Conservation (phyloP, 768 basidiomycete species). For the Podaxis rugospora region DNA sequence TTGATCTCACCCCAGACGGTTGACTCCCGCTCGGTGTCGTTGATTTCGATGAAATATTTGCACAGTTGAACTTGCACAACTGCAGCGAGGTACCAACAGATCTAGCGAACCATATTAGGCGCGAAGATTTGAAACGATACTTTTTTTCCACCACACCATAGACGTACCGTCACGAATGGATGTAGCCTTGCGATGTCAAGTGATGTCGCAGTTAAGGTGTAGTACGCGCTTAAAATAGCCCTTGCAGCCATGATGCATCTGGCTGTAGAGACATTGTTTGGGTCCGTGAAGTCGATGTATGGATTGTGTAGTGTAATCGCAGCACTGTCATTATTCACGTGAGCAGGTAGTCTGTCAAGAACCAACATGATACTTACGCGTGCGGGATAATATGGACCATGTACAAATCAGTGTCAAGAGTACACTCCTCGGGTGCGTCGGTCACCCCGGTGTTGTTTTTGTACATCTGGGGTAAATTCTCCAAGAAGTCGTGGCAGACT, state of each 20-base stretch:
- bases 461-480: conserved; percentile 64
- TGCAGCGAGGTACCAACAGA: conserved; percentile 89
- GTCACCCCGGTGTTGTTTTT: conserved; percentile 60
- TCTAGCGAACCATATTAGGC: conserved; percentile 37
- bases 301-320: conserved; percentile 85
- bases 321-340: conserved; percentile 45
- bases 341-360: conserved; percentile 1
- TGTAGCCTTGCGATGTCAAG: conserved; percentile 77
- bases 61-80: conserved; percentile 84
- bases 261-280: conserved; percentile 57
- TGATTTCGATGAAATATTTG: conserved; percentile 80
- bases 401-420: conserved; percentile 78
- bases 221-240: conserved; percentile 70
- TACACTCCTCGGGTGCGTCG: conserved; percentile 52
- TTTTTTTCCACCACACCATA: conserved; percentile 1
- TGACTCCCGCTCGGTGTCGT: conserved; percentile 69
- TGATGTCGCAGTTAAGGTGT: conserved; percentile 76
- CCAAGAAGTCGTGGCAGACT: conserved; percentile 62
- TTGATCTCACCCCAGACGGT: conserved; percentile 89
- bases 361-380: conserved; percentile 52
- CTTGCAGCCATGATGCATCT: conserved; percentile 76
- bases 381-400: conserved; percentile 86
- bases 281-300: conserved; percentile 72
- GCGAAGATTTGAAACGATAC: conserved; percentile 7
- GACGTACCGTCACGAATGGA: conserved; percentile 73